A percentile compares a stretch with the other conserved stretches of the same genome.
Conservation (phyloP, 169 alveolate species). For the Toxoplasma gondii region DNA sequence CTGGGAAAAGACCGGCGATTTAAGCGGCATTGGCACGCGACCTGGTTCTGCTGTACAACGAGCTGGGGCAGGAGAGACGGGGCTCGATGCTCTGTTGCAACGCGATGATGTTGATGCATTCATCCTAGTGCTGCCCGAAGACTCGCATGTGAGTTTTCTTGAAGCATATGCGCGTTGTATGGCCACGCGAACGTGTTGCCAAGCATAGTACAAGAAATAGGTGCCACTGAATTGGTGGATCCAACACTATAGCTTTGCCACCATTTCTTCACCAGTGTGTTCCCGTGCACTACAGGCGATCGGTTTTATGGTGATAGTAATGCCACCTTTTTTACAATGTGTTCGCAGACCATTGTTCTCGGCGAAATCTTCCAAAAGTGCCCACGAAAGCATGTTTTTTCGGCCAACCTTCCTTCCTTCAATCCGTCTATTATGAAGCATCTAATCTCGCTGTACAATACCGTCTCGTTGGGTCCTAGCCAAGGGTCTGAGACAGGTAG, state of each 20-base stretch:
- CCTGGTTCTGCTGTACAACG: not conserved
- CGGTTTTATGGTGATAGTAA: no score
- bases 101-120: conserved; percentile 20
- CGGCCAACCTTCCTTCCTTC: conserved; percentile 27
- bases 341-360: not conserved
- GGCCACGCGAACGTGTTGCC: no score
- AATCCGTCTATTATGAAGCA: conserved; percentile 11
- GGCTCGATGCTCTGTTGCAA: conserved; percentile 11
- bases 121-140: conserved; percentile 7
- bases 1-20: conserved; percentile 33
- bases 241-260: no score
- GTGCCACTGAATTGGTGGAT: no score
- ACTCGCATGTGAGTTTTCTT: conserved; percentile 21
- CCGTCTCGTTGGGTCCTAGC: not conserved
- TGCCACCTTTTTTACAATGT: no score
- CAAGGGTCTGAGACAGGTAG: not conserved
- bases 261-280: no score
- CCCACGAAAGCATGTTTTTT: conserved; percentile 4
- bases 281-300: no score
- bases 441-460: not conserved
- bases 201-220: no score
- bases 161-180: not conserved
- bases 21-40: not conserved
- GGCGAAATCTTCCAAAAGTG: not conserved
- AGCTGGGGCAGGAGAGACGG: not conserved